These are phyloP conservation scores for Apiospora hydei DNA, from an alignment of 2,329 filamentous ascomycete genomes.

Conservation along the genomic window DNA sequence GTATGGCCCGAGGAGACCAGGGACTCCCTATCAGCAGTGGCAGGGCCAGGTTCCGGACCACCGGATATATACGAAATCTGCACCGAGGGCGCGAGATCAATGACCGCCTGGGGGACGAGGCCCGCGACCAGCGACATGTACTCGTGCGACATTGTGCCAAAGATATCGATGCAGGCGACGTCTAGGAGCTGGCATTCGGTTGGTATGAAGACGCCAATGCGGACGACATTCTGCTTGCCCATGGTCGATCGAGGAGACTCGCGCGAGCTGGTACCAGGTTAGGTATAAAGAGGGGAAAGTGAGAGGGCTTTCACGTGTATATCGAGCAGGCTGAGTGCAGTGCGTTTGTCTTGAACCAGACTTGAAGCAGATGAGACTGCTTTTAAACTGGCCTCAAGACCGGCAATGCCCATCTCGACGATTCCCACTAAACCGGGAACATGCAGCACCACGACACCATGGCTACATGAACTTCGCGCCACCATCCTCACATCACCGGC, in stretches of 20 bases:
- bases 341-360: background rate
- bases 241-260: background rate
- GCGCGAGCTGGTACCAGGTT: background rate
- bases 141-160: slow-evolving; percentile 53
- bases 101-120: slow-evolving; percentile 46
- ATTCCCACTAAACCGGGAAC: background rate
- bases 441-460: background rate
- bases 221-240: slow-evolving; percentile 38
- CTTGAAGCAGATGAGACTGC: background rate
- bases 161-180: slow-evolving; percentile 57
- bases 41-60: slow-evolving; percentile 3
- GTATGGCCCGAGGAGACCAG: background rate
- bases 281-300: background rate
- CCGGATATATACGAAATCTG: slow-evolving; percentile 55
- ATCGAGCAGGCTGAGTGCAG: background rate
- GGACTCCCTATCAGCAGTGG: background rate
- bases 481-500: background rate
- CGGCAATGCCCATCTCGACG: background rate
- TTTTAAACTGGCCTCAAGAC: background rate
- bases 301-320: background rate
- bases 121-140: slow-evolving; percentile 47
- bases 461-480: background rate
- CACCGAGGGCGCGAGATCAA: slow-evolving; percentile 51
- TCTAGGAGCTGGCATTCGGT: slow-evolving; percentile 57
- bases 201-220: slow-evolving; percentile 60